These are phyloP conservation scores for Colletotrichum cordylinicola DNA, from an alignment of 2,329 filamentous ascomycete species.

Conservation along the genomic window DNA sequence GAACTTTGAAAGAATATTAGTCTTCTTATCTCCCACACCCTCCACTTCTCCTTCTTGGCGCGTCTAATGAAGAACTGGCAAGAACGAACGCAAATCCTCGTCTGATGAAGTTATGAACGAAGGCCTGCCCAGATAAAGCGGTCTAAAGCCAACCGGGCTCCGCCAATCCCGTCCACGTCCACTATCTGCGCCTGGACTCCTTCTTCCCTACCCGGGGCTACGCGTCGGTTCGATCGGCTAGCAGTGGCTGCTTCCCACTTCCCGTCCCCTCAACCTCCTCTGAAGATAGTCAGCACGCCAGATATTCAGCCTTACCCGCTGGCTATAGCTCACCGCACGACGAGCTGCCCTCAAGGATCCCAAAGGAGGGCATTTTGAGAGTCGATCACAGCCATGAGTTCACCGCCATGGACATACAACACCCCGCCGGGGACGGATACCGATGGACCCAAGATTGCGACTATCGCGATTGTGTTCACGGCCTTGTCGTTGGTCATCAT, in stretches of 20 bases:
- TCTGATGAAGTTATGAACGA: conserved; percentile 3
- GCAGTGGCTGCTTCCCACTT: not conserved
- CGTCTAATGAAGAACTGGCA: not conserved
- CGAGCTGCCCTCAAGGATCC: not conserved
- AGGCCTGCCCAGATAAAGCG: conserved; percentile 7
- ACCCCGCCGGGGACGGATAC: conserved; percentile 35
- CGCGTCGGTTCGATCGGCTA: conserved; percentile 4
- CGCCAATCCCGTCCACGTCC: not conserved
- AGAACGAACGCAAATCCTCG: not conserved
- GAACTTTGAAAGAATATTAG: not conserved
- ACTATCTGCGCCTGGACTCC: not conserved
- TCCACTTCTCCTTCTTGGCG: not conserved
- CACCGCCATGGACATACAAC: conserved; percentile 40
- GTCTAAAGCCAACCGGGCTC: not conserved
- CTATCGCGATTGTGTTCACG: conserved; percentile 34
- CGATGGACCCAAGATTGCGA: conserved; percentile 35
- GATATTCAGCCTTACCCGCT: not conserved
- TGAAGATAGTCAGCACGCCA: not conserved
- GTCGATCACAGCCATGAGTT: not conserved
- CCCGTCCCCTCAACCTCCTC: not conserved
- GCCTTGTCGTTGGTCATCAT: conserved; percentile 34
- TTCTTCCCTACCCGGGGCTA: not conserved
- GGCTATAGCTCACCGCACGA: not conserved
- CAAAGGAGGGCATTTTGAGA: not conserved
- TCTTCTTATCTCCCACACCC: not conserved